Conservation (phyloP, 306 rosid genomes). For the Casuarina equisetifolia region DNA sequence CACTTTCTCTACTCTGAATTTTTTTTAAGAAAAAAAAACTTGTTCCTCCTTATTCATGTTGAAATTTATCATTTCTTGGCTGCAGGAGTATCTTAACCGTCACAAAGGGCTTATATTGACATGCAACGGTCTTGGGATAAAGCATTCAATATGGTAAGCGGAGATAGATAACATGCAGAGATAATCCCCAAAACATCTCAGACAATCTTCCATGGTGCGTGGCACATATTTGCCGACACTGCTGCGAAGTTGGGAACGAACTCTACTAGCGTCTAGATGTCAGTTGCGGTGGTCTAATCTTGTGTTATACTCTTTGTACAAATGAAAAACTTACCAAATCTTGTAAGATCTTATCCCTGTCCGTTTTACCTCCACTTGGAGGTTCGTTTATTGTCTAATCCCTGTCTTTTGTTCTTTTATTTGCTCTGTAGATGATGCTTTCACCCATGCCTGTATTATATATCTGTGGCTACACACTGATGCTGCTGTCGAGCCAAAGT, state of each 20-base stretch:
- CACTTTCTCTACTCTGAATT: not conserved
- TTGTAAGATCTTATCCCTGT: slow-evolving; percentile 19
- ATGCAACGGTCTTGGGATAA: slow-evolving; percentile 93
- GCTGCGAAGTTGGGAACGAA: slow-evolving; percentile 31
- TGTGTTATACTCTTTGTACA: slow-evolving; percentile 16
- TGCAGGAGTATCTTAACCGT: slow-evolving; percentile 92
- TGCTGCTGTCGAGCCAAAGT: not conserved
- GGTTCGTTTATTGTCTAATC: slow-evolving; percentile 27
- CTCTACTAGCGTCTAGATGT: slow-evolving; percentile 6
- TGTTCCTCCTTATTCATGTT: not conserved
- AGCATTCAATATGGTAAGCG: slow-evolving; percentile 73
- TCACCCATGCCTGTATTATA: not conserved
- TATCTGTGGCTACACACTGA: not conserved
- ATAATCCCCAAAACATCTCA: slow-evolving; percentile 41
- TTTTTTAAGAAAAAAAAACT: not conserved
- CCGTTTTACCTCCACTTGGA: slow-evolving; percentile 19
- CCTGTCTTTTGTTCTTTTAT: slow-evolving; percentile 1
- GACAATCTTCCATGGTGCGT: slow-evolving; percentile 39
- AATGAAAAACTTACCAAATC: slow-evolving; percentile 14
- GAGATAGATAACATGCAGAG: slow-evolving; percentile 8
- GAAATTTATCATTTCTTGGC: slow-evolving; percentile 10
- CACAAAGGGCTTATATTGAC: slow-evolving; percentile 97
- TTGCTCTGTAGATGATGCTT: slow-evolving; percentile 6
- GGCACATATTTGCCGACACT: slow-evolving; percentile 20
- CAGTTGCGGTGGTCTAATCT: slow-evolving; percentile 5